Percentiles rank a stretch among this genome's conserved stretches.
phyloP scores from a whole-genome alignment of 352 stramenopile species.

The Globisporangium barbulae region DNA sequence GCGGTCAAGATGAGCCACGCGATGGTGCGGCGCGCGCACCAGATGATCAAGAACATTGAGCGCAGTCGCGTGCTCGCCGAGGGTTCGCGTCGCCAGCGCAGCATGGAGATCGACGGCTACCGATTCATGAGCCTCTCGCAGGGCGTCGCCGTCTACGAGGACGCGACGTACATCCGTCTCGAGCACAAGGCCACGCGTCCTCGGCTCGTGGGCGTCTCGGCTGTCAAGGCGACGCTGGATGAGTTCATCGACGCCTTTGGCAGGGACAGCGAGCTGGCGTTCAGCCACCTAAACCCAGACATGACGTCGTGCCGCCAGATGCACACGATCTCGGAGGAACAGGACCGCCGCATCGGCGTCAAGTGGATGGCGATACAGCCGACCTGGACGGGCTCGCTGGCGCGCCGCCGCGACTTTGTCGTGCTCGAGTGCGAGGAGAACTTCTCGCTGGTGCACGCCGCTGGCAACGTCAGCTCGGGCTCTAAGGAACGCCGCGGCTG shows the following conservation, averaged over 20 bases:
- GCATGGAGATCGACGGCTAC: constrained; percentile 17
- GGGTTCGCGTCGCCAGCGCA: background rate
- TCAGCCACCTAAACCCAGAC: constrained; percentile 11
- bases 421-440: constrained; percentile 33
- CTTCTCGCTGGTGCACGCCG: constrained; percentile 15
- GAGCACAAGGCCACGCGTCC: background rate
- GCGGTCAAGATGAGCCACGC: constrained; percentile 15
- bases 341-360: constrained; percentile 27
- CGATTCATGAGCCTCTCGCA: constrained; percentile 11
- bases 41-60: constrained; percentile 17
- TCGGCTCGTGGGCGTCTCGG: constrained; percentile 13
- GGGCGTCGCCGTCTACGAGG: constrained; percentile 14
- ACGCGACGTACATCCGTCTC: constrained; percentile 10
- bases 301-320: constrained; percentile 20
- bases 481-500: constrained; percentile 27
- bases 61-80: constrained; percentile 8
- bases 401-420: constrained; percentile 39
- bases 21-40: constrained; percentile 11
- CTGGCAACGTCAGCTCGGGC: background rate
- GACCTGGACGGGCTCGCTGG: constrained; percentile 17
- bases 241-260: constrained; percentile 33
- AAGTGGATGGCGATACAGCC: constrained; percentile 33
- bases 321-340: constrained; percentile 24
- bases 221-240: constrained; percentile 24
- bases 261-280: background rate